phyloP scores from a whole-genome alignment of 306 rosid species.

The Spatholobus suberectus region DNA sequence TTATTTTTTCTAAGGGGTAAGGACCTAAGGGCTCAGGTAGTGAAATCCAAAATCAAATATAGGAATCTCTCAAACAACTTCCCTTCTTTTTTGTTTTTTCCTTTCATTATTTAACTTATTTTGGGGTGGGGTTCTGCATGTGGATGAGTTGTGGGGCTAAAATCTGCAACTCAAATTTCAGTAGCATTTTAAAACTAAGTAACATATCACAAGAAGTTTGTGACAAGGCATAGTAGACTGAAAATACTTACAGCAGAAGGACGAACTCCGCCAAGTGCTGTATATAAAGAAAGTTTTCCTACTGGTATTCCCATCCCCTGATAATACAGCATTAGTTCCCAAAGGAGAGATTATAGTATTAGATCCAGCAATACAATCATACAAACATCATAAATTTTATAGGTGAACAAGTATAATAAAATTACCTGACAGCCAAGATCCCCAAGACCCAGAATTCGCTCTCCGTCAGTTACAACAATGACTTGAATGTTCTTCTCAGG shows the following conservation, averaged over 20 bases:
- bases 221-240: conserved; percentile 13
- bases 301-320: conserved; percentile 99
- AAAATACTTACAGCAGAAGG: conserved; percentile 83
- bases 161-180: conserved; percentile 19
- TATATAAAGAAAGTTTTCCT: conserved; percentile 89
- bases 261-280: conserved; percentile 97
- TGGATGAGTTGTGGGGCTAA: background rate
- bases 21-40: background rate
- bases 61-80: conserved; percentile 18
- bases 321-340: conserved; percentile 27
- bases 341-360: conserved; percentile 9
- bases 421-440: conserved; percentile 97
- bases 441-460: conserved; percentile 92
- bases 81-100: background rate
- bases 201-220: background rate
- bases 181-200: background rate
- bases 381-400: conserved; percentile 11
- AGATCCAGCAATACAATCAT: conserved; percentile 19
- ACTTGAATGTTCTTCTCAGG: conserved; percentile 96
- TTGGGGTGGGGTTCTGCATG: background rate
- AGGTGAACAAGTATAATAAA: conserved; percentile 2
- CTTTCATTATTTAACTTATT: background rate
- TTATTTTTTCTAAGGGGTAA: background rate
- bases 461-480: conserved; percentile 97
- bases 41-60: background rate